phyloP scores from a whole-genome alignment of 768 basidiomycete species.

The Suillus hirtellus region DNA sequence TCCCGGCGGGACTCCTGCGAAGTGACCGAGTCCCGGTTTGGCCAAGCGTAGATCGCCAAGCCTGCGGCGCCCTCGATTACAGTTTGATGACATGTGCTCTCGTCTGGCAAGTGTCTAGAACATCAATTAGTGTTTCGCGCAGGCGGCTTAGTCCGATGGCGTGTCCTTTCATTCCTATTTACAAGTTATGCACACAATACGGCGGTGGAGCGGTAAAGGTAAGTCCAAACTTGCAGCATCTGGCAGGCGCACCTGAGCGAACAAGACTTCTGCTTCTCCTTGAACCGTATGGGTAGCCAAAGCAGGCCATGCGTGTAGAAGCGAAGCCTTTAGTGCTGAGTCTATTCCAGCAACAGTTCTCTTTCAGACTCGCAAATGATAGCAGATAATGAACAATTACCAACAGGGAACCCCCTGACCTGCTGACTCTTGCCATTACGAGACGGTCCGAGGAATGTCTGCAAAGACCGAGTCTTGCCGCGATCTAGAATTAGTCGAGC shows the following conservation, averaged over 20 bases:
- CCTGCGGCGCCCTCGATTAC: background rate
- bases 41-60: background rate
- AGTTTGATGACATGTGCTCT: background rate
- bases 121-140: background rate
- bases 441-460: slow-evolving; percentile 5
- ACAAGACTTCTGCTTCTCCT: background rate
- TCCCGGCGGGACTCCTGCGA: background rate
- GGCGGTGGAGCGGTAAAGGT: background rate
- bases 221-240: background rate
- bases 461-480: background rate
- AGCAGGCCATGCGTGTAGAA: background rate
- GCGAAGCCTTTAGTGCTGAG: background rate
- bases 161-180: background rate
- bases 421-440: background rate
- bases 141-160: background rate
- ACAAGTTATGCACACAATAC: background rate
- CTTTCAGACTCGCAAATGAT: background rate
- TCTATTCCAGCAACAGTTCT: slow-evolving; percentile 1
- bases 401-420: background rate
- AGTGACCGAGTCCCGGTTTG: background rate
- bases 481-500: background rate
- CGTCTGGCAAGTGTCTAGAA: background rate
- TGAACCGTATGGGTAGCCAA: background rate
- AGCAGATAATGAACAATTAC: background rate
- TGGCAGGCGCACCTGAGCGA: background rate